Conservation (phyloP, 2,329 filamentous ascomycete genomes). For the Chaetomium sp. region DNA sequence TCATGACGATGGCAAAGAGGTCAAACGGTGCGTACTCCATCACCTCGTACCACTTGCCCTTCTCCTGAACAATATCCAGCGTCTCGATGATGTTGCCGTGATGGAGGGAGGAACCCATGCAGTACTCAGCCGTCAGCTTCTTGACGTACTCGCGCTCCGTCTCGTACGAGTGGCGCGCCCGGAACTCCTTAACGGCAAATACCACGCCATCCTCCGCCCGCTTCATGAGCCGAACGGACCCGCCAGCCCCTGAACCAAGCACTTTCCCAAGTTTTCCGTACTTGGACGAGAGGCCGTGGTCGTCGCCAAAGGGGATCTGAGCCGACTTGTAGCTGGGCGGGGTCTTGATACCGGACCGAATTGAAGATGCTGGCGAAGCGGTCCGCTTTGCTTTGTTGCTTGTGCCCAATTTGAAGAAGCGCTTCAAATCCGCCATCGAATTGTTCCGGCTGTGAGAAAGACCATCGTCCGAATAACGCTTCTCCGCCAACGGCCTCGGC, state of each 20-base stretch:
- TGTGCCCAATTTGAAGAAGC: slow-evolving; percentile 84
- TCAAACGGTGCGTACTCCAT: slow-evolving; percentile 98
- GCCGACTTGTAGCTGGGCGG: slow-evolving; percentile 43
- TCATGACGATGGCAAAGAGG: slow-evolving; percentile 98
- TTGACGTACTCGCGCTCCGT: slow-evolving; percentile 94
- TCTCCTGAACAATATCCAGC: slow-evolving; percentile 91
- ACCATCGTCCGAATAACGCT: slow-evolving; percentile 42
- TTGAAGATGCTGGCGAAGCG: slow-evolving; percentile 53
- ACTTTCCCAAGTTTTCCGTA: slow-evolving; percentile 96
- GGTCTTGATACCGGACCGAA: slow-evolving; percentile 44
- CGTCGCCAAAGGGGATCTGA: slow-evolving; percentile 85
- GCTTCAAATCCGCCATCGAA: slow-evolving; percentile 90
- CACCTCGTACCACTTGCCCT: slow-evolving; percentile 91
- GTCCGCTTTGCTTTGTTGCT: slow-evolving; percentile 65
- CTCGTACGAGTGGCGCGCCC: slow-evolving; percentile 86
- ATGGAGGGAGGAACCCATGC: slow-evolving; percentile 91
- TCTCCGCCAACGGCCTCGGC: slow-evolving; percentile 43
- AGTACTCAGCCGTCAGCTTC: slow-evolving; percentile 97
- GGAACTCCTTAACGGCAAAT: slow-evolving; percentile 96
- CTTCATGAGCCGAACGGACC: slow-evolving; percentile 91
- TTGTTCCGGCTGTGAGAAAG: slow-evolving; percentile 53
- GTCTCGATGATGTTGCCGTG: slow-evolving; percentile 99
- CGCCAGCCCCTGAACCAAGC: slow-evolving; percentile 86
- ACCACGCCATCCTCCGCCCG: slow-evolving; percentile 85
- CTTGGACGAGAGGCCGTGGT: slow-evolving; percentile 82